Evolutionary conservation across 768 basidiomycete genomes (phyloP).

Genomic region (Clathrus columnatus): DNA sequence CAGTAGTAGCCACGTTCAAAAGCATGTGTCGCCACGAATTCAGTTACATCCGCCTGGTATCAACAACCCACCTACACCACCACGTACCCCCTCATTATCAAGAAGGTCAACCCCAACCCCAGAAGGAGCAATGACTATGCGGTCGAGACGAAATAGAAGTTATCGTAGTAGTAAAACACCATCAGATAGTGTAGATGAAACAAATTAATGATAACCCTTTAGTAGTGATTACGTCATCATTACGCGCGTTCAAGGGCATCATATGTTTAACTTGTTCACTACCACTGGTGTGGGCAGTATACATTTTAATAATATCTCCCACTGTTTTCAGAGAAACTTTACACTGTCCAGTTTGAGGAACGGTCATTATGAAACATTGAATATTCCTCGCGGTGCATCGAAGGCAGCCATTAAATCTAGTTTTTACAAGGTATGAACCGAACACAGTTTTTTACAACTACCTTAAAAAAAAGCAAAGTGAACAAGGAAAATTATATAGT

Average conservation of each 20-base stretch:
- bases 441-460: not conserved
- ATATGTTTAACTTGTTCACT: too few relatives aligned
- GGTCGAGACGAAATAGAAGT: not conserved
- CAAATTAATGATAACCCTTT: too few relatives aligned
- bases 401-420: constrained; percentile 30
- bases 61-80: not conserved
- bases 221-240: too few relatives aligned
- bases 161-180: not conserved
- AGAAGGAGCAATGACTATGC: not conserved
- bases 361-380: constrained; percentile 28
- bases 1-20: not conserved
- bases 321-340: too few relatives aligned
- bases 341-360: not conserved
- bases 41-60: not conserved
- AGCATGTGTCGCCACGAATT: not conserved
- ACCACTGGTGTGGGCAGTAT: too few relatives aligned
- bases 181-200: too few relatives aligned
- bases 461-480: not conserved
- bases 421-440: constrained; percentile 27
- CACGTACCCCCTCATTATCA: constrained; percentile 4
- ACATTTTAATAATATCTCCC: too few relatives aligned
- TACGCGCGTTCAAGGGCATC: too few relatives aligned
- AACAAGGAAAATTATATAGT: constrained; percentile 19
- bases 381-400: constrained; percentile 25
- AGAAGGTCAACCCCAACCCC: constrained; percentile 5